Percentiles rank a stretch among this genome's conserved stretches.
These are phyloP conservation scores for Neodidymelliopsis sp. DNA, from an alignment of 2,329 filamentous ascomycete species.

Conservation along the genomic window DNA sequence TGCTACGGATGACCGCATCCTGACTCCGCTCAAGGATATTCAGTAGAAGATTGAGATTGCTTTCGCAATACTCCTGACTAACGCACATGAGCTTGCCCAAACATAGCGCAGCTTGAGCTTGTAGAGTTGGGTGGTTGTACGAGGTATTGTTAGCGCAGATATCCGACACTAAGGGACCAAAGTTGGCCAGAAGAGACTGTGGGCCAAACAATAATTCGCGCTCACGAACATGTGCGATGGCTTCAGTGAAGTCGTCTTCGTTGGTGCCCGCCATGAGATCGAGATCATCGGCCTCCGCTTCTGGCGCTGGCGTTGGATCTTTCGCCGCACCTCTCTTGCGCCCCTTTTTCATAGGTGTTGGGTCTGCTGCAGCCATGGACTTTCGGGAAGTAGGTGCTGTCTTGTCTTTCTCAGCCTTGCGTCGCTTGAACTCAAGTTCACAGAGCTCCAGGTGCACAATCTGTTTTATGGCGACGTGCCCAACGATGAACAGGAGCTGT, in stretches of 20 bases:
- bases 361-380: slow-evolving; percentile 35
- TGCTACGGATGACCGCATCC: slow-evolving; percentile 91
- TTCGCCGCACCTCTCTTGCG: slow-evolving; percentile 50
- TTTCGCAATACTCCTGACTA: slow-evolving; percentile 93
- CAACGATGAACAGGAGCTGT: slow-evolving; percentile 92
- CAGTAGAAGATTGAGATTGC: slow-evolving; percentile 89
- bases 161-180: slow-evolving; percentile 89
- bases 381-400: slow-evolving; percentile 46
- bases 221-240: slow-evolving; percentile 84
- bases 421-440: slow-evolving; percentile 95
- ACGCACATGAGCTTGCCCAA: slow-evolving; percentile 99
- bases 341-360: slow-evolving; percentile 51
- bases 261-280: slow-evolving; percentile 97
- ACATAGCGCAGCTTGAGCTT: slow-evolving; percentile 91
- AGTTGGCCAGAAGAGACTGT: slow-evolving; percentile 84
- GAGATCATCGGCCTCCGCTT: slow-evolving; percentile 80
- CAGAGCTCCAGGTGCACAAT: slow-evolving; percentile 98
- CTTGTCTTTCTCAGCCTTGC: slow-evolving; percentile 87
- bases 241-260: slow-evolving; percentile 90
- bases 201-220: slow-evolving; percentile 83
- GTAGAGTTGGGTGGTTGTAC: slow-evolving; percentile 87
- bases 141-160: slow-evolving; percentile 91
- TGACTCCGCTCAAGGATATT: slow-evolving; percentile 96
- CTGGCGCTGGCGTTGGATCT: slow-evolving; percentile 56
- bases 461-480: slow-evolving; percentile 97